Evolutionary conservation across 345 rosid genomes (phyloP).

Genomic region (Lepidium didymum): DNA sequence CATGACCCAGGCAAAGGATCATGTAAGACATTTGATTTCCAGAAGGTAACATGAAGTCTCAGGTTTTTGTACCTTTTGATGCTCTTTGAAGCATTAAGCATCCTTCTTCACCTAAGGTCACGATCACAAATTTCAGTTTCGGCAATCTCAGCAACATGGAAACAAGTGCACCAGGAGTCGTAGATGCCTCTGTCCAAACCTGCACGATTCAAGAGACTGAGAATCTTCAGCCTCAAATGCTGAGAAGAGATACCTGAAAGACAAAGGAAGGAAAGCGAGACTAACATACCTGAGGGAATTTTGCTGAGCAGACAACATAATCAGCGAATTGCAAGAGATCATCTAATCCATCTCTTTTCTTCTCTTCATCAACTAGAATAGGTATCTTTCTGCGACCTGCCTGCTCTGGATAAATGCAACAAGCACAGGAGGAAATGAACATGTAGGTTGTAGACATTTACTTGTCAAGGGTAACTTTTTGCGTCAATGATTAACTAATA

Average conservation of each 20-base stretch:
- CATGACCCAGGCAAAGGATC: background rate
- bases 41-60: background rate
- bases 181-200: constrained; percentile 73
- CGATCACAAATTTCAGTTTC: constrained; percentile 63
- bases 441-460: background rate
- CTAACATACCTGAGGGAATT: constrained; percentile 65
- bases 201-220: constrained; percentile 15
- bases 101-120: constrained; percentile 84
- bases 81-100: constrained; percentile 81
- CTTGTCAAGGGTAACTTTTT: background rate
- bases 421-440: constrained; percentile 18
- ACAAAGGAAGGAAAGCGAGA: background rate
- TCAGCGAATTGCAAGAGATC: constrained; percentile 55
- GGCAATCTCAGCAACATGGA: constrained; percentile 74
- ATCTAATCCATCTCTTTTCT: constrained; percentile 68
- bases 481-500: background rate
- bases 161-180: constrained; percentile 67
- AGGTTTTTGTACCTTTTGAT: constrained; percentile 39
- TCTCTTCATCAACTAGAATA: constrained; percentile 76
- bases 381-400: constrained; percentile 67
- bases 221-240: background rate
- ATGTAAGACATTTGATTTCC: background rate
- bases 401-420: constrained; percentile 59
- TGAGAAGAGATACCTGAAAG: background rate
- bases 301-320: constrained; percentile 72